Base-by-base conservation (phyloP, 164 flowering plant genomes). In the Tinospora cordifolia region DNA sequence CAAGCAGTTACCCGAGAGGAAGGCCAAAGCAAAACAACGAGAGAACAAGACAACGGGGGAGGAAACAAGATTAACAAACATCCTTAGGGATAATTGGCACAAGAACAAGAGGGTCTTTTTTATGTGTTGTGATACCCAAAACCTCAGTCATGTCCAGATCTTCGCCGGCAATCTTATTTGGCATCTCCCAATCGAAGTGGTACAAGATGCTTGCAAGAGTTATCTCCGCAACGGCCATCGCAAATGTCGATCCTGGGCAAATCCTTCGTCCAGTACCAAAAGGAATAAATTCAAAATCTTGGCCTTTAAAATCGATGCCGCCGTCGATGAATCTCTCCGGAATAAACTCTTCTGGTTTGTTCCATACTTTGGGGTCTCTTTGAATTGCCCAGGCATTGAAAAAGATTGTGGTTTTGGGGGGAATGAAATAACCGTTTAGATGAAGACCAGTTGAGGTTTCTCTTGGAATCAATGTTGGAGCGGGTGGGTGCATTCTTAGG, bases 261-360 rank as follows among this genome's bases (percentile, higher is more conserved):
- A 67, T 67, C 36, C 76, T 41, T 46, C 71, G 38, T 0, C 79
- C 76, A 0, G 71, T 21, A 0, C 76, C 79, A 49, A 77, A 77
- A 1, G 76, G 76, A 0, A 77, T 46, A 62, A 44, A 62, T 36
- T 73, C 47, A 34, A 60, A 73, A 13, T 74, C 63, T 24, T 70
- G 73, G 25, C 79, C 76, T 54, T 49, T 47, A 26, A 72, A 69
- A 72, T 76, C 72, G 15, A 68, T n/a, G 0, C 25, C 10, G 12
- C 8, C 38, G 41, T 21, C 57, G n/a, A 9, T 36, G 24, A 72
- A 72, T 24, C 75, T 68, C 59, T 72, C 75, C 22, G 78, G 74
- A 7, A 1, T 15, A 14, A 75, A 75, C 65, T 44, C 65, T 6
- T 75, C 63, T 17, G 78, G 63, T 2, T 46, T 62, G 4, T 67